Evolutionary conservation across 2,329 filamentous ascomycete genomes (phyloP), one percentile per base, ranked within the genome.

Genomic region (Aspergillus intermedius): DNA sequence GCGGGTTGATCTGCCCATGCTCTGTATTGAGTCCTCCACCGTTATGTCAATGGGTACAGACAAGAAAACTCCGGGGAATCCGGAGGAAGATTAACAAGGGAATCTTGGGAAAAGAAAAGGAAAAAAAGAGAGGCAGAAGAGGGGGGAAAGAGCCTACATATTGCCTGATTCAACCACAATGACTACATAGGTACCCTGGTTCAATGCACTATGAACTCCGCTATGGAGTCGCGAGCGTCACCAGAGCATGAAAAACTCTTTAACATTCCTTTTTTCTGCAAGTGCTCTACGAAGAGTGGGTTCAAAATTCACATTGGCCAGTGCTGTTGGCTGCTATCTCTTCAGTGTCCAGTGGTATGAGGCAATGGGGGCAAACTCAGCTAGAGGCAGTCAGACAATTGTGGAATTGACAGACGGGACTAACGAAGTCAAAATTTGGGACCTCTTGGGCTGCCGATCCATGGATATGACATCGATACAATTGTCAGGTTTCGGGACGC

Each of bases 31-130:
- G 6, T 30, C 7, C 25, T 28, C 25, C 25, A 30, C 25, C 25
- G 9, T 30, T 12, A 30, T 4, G 25, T 30, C 9, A 30, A 30
- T 30, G 25, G 25, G 25, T 12, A 30, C 25, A 30, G 12, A 28
- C 42, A 44, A 28, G 15, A 44, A 12, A 10, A 40, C 37, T 21
- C 37, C 37, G 37, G 19, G 19, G 8, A 45, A 32, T 15, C 40
- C 48, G 51, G 49, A 51, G 51, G 51, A 53, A 53, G 49, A 53
- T 46, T 19, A 40, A 40, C 17, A 19, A 19, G 34, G 19, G 37
- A 23, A 49, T 53, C 51, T 45, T 53, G 46, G 30, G 46, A 45
- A 44, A 39, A 17, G 17, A 7, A 19, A 17, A 46, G 41, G 3
- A 12, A 23, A 22, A 28, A 12, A 3, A 5, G 32, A 30, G 17